Base-by-base conservation (phyloP, 306 rosid species). In the Glycine tomentella region DNA sequence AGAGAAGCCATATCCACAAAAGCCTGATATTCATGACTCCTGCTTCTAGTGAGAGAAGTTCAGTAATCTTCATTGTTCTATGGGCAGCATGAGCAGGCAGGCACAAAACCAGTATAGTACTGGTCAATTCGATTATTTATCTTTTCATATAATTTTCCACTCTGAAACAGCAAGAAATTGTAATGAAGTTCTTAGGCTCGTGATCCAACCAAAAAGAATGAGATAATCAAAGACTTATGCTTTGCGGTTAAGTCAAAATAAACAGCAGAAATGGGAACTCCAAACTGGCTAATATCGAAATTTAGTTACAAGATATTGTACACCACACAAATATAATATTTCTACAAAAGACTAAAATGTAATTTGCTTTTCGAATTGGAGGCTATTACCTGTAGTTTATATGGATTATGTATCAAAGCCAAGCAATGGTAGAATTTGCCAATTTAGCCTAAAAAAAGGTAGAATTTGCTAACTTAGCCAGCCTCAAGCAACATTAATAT, bases 91-190 rank as follows among this genome's bases (percentile, higher is more conserved):
- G 73, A 80, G 72, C 86, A 81, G 77, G 85, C 95, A 80, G 79
- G 84, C 92, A 80, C 79, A 81, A 79, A 68, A 51, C 85, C 82
- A 78, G 50, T 70, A 57, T 62, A 33, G 1, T 25, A 7, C 72
- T 55, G 77, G 85, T 83, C 85, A 67, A 16, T 53, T 74, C 78
- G 80, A 56, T 64, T 65, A 40, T 72, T 78, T 31, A 15, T 71
- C 73, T 79, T 83, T 74, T 89, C 87, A 92, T 84, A 86, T 75
- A 14, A 90, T 80, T 80, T 92, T 91, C 97, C 98, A 95, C 15
- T 89, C 98, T 95, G 93, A 87, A 88, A n/a, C 65, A 81, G 38
- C 51, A 61, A 76, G 4, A 80, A 68, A 36, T 58, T 17, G 25
- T 16, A 46, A 79, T 44, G 8, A 40, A 59, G 15, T 25, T 25